Base-by-base conservation (phyloP, 352 stramenopile genomes). In the Phytophthora quininea region DNA sequence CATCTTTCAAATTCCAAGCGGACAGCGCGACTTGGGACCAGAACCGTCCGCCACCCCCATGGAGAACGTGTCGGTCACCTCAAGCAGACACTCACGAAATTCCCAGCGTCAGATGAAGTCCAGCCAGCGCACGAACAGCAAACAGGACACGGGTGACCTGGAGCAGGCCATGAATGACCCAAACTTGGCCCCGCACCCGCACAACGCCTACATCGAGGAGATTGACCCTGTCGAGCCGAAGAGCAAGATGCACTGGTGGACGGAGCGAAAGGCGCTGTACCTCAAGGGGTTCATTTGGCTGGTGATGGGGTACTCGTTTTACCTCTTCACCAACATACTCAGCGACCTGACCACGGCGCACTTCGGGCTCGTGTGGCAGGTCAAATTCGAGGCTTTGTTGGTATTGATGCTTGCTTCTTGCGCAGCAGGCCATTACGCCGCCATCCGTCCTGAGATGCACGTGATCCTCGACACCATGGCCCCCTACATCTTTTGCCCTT, bases 401-500 rank as follows among this genome's bases (percentile, higher is more conserved):
- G 82, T 90, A 56, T 64, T 90, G 31, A 90, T 90, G 77, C 63
- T 77, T 2, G 82, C 73, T 24, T 90, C 79, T 1, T 90, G 82
- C 58, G 54, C 81, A 31, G 82, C 82, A 2, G 82, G 82, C 15
- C 82, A 90, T 61, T 82, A 85, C 56, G 45, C 67, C 14, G 64
- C 66, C 8, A 90, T 90, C 50, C 77, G 82, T 32, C 82, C 84
- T 35, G 77, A 90, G 53, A 90, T 90, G 82, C 82, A 90, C 65
- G 77, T 88, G 49, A 90, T 90, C 50, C 61, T 90, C 14, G 82
- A 90, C 43, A 85, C 73, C 1, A 78, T 80, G 11, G 82, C 80
- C 54, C 82, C 82, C 9, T 91, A 87, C 69, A 80, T 91, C 27
- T 88, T 91, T 55, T 91, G 58, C 82, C 82, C 7, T 91, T 91